Percentiles rank a stretch among this genome's conserved stretches.
Conservation (phyloP, 148 eudicot genomes). For the Rhododendron ferrugineum region DNA sequence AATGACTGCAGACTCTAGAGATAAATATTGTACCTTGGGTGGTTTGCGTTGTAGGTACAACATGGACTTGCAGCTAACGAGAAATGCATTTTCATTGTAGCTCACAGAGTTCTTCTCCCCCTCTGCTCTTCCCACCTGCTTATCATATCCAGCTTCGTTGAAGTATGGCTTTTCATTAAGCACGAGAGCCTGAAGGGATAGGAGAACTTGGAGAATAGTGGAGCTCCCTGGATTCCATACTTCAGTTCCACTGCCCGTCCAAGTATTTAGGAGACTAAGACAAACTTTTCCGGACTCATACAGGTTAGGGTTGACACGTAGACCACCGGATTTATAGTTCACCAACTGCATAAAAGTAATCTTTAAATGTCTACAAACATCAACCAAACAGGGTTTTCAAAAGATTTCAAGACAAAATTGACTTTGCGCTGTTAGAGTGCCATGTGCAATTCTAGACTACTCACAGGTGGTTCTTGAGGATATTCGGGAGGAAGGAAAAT, state of each 20-base stretch:
- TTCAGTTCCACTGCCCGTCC: slow-evolving; percentile 87
- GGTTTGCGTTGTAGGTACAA: slow-evolving; percentile 66
- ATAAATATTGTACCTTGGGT: slow-evolving; percentile 54
- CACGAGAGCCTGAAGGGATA: slow-evolving; percentile 94
- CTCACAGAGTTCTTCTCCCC: slow-evolving; percentile 91
- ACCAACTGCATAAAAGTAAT: slow-evolving; percentile 53
- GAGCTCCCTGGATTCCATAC: slow-evolving; percentile 85
- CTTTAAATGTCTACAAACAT: not conserved
- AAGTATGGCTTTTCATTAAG: slow-evolving; percentile 94
- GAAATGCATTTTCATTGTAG: slow-evolving; percentile 87
- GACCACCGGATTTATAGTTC: slow-evolving; percentile 82
- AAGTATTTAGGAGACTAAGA: slow-evolving; percentile 92
- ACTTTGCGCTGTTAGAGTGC: not conserved
- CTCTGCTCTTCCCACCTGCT: slow-evolving; percentile 78
- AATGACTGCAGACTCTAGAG: not conserved
- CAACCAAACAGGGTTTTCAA: not conserved
- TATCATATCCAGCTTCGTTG: slow-evolving; percentile 88
- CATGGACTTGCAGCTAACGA: slow-evolving; percentile 84
- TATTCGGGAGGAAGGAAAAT: slow-evolving; percentile 84
- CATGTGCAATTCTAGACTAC: slow-evolving; percentile 14
- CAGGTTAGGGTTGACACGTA: slow-evolving; percentile 90
- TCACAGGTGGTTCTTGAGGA: slow-evolving; percentile 94
- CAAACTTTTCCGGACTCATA: slow-evolving; percentile 99
- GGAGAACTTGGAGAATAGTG: slow-evolving; percentile 87
- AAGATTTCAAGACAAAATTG: not conserved